Evolutionary conservation across 1,139 yeast genomes (phyloP), one percentile per base, ranked within the genome.

Genomic region (Nakaseomyces nivariensis): DNA sequence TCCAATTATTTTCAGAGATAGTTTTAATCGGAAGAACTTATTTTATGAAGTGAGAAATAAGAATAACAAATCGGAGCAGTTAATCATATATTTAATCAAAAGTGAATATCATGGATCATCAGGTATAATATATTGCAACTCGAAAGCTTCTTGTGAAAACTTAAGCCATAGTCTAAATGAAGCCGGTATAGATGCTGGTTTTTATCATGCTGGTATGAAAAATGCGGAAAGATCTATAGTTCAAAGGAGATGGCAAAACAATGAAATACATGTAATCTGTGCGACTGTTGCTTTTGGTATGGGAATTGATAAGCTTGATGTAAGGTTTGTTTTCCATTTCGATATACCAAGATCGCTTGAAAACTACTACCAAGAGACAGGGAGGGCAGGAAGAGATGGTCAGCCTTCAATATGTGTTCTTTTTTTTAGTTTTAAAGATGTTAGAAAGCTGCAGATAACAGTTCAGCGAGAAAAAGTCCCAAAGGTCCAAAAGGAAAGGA

Each of bases 271-370:
- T 59, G 81, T 88, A 1, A 87, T 89, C n/a, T 90, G 96, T 69
- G 97, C 97, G 0, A 90, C 97, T 0, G 85, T 89, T 58, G 97
- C 97, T 0, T 90, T 90, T 72, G 97, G 97, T 26, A 90, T 90
- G 97, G 97, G 97, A 45, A 89, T 90, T 51, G 97, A 90, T 69
- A 90, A 90, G 63, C 86, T 96, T 0, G 92, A 90, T 66, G 97
- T 90, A 9, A 69, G 97, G 48, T 89, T 76, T 71, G 97, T 90
- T 7, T 79, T 86, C 46, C 97, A 90, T 67, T 72, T 82, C 52
- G 84, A 88, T 17, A 69, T 90, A 37, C 96, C 97, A 0, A 72
- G 95, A 60, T 85, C 87, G 48, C 71, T 90, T 53, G 97, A 90
- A 68, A 97, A 96, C 0, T 90, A 89, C 64, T 89, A 89, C 59